Evolutionary conservation across 306 rosid species (phyloP).

Genomic region (Pterocarpus santalinus): DNA sequence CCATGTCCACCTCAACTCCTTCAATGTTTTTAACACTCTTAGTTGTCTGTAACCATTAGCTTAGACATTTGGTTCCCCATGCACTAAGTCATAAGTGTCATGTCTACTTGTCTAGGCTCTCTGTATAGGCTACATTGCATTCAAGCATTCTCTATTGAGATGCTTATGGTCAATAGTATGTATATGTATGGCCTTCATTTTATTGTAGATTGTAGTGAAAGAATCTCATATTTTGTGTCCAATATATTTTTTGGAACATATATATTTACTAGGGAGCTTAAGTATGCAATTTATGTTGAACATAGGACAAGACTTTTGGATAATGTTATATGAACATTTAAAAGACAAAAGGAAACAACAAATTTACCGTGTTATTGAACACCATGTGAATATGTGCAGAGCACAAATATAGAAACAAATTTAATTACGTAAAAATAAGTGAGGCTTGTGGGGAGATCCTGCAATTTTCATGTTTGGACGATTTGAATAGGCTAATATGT

Average conservation of each 20-base stretch:
- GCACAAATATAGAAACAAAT: not conserved
- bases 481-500: too few species aligned
- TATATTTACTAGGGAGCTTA: not conserved
- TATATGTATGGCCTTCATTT: constrained; percentile 45
- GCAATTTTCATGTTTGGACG: too few species aligned
- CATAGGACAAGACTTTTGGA: not conserved
- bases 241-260: constrained; percentile 23
- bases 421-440: not conserved
- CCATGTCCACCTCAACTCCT: constrained; percentile 51
- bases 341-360: not conserved
- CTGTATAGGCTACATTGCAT: constrained; percentile 31
- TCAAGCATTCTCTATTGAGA: constrained; percentile 47
- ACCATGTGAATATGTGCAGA: not conserved
- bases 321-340: not conserved
- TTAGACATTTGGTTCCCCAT: constrained; percentile 4
- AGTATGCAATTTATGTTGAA: not conserved
- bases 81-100: not conserved
- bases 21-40: constrained; percentile 27
- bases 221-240: constrained; percentile 16
- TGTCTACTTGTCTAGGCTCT: constrained; percentile 24
- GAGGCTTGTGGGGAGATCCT: too few species aligned
- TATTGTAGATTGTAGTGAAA: constrained; percentile 37
- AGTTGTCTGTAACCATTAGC: constrained; percentile 31
- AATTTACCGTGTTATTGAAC: not conserved
- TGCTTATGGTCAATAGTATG: constrained; percentile 39